These are phyloP conservation scores for Chaetomiaceae sp. DNA, from an alignment of 2,329 filamentous ascomycete genomes.

Conservation along the genomic window DNA sequence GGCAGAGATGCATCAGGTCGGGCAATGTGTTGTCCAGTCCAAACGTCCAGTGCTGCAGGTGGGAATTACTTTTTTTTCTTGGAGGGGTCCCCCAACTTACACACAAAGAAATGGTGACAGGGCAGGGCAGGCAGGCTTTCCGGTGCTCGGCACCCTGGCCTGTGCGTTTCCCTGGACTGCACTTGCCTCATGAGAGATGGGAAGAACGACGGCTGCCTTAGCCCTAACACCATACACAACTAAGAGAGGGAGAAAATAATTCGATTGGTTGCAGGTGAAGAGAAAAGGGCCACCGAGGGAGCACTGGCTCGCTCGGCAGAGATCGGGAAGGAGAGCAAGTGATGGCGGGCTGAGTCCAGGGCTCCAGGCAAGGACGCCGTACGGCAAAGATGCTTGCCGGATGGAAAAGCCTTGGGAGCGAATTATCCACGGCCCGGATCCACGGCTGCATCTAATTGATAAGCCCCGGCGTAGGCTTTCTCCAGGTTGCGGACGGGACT, in stretches of 20 bases:
- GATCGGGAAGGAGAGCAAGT: conserved; percentile 6
- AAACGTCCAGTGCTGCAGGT: conserved; percentile 20
- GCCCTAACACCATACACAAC: conserved; percentile 7
- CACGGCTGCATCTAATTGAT: conserved; percentile 11
- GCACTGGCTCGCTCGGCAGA: conserved; percentile 8
- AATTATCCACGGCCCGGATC: conserved; percentile 8
- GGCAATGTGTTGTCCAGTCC: conserved; percentile 28
- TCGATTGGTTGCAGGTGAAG: conserved; percentile 15
- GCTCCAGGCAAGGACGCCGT: no score
- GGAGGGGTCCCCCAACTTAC: conserved; percentile 4
- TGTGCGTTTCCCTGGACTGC: conserved; percentile 14
- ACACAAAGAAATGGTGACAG: no score
- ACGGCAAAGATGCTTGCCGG: background rate
- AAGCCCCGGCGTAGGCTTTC: conserved; percentile 4
- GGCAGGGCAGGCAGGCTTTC: no score
- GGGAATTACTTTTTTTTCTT: conserved; percentile 17
- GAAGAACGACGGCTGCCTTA: background rate
- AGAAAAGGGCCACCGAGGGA: background rate
- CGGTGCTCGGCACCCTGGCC: conserved; percentile 2
- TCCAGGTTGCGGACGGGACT: no score
- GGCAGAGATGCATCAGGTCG: conserved; percentile 28
- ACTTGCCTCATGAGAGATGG: background rate
- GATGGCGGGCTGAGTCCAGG: background rate
- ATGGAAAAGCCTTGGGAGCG: background rate
- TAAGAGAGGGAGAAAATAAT: conserved; percentile 13